These are phyloP conservation scores for Vigna mungo DNA, from an alignment of 306 rosid species.

Conservation along the genomic window DNA sequence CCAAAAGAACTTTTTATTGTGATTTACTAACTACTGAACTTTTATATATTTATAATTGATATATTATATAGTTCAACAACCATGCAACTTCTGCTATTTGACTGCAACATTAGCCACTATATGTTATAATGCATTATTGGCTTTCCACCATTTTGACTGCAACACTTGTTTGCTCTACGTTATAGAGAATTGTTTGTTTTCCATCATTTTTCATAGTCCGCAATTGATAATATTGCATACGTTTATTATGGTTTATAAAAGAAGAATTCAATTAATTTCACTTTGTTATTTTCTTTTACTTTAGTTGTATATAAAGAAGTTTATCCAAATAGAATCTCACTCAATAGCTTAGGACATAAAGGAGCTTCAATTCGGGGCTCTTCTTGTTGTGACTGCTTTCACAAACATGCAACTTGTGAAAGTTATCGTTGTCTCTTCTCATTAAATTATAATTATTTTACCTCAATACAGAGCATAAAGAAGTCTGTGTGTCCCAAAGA, in stretches of 20 bases:
- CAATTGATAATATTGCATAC: neutral
- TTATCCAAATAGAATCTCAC: neutral
- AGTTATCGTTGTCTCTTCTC: neutral
- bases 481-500: conserved; percentile 88
- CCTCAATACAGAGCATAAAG: conserved; percentile 80
- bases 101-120: neutral
- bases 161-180: too few species aligned
- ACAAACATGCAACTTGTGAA: neutral
- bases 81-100: neutral
- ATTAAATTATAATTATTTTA: conserved; percentile 31
- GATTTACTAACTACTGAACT: neutral
- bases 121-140: neutral
- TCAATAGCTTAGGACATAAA: neutral
- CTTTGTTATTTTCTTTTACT: too few species aligned
- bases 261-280: too few species aligned
- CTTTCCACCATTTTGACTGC: neutral
- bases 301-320: neutral
- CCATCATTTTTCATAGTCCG: neutral
- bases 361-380: neutral
- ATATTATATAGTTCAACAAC: neutral
- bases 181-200: too few species aligned
- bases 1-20: neutral
- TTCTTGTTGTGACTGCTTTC: conserved; percentile 1
- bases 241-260: too few species aligned
- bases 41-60: too few species aligned